phyloP scores from a whole-genome alignment of 164 flowering plant species.

The Aristolochia californica region DNA sequence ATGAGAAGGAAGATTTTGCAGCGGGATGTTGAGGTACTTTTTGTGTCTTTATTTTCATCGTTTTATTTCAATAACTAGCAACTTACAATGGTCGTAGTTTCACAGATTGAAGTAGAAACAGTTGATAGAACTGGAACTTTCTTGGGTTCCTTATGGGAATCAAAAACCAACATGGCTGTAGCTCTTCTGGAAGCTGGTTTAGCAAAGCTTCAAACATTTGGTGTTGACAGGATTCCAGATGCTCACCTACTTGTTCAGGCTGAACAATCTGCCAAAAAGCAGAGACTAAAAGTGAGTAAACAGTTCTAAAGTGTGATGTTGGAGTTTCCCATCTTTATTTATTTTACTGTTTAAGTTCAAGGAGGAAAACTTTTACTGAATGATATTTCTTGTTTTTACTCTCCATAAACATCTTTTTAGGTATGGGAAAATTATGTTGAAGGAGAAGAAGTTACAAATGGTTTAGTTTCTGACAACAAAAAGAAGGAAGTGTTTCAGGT shows the following conservation, averaged over 20 bases:
- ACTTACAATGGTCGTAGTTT: background rate
- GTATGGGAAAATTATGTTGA: constrained; percentile 95
- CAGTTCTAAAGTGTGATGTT: background rate
- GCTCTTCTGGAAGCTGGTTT: constrained; percentile 84
- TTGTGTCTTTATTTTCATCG: background rate
- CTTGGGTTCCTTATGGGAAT: constrained; percentile 93
- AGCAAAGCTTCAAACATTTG: constrained; percentile 77
- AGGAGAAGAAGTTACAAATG: constrained; percentile 72
- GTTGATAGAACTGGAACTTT: constrained; percentile 95
- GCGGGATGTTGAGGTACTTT: constrained; percentile 90
- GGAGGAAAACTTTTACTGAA: too few relatives aligned
- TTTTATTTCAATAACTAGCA: background rate
- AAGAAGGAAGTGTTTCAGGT: constrained; percentile 90
- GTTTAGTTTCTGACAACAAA: constrained; percentile 38
- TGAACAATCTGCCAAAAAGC: constrained; percentile 71
- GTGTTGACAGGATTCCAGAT: constrained; percentile 73
- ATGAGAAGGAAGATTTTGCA: constrained; percentile 97
- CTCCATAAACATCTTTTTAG: constrained; percentile 20
- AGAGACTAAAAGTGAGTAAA: constrained; percentile 60
- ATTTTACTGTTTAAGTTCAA: background rate
- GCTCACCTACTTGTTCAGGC: constrained; percentile 71
- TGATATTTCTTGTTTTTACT: too few relatives aligned
- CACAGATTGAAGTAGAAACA: constrained; percentile 91
- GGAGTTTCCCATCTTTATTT: background rate
- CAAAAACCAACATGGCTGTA: constrained; percentile 56